Evolutionary conservation across 805 yeast species (phyloP).

Genomic region (Suhomyces sp.): DNA sequence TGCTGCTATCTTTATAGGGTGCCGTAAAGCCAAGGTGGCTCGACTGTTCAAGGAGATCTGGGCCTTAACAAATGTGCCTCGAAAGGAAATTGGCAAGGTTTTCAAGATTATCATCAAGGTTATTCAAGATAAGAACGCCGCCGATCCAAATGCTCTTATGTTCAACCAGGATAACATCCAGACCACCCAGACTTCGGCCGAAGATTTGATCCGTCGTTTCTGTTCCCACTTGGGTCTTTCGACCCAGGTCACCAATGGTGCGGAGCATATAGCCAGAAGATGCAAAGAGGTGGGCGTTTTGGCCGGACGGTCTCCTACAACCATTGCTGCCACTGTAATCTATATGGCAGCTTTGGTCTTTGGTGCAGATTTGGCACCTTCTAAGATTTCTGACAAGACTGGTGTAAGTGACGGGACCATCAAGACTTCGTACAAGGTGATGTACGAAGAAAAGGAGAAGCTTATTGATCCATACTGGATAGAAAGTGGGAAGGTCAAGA

Average conservation of each 20-base stretch:
- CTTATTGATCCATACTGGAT: constrained; percentile 79
- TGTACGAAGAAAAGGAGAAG: constrained; percentile 64
- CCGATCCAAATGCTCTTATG: constrained; percentile 40
- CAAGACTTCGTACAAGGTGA: constrained; percentile 81
- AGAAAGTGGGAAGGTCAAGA: constrained; percentile 58
- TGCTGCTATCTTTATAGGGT: constrained; percentile 90
- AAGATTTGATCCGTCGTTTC: constrained; percentile 91
- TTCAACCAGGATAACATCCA: constrained; percentile 50
- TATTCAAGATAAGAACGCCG: constrained; percentile 54
- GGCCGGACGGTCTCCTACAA: constrained; percentile 95
- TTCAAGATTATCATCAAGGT: constrained; percentile 72
- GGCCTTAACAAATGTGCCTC: constrained; percentile 90
- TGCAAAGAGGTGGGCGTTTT: constrained; percentile 90
- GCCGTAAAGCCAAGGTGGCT: constrained; percentile 90
- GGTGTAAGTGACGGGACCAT: constrained; percentile 98
- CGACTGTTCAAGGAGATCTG: constrained; percentile 95
- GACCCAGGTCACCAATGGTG: constrained; percentile 83
- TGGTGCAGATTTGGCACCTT: constrained; percentile 69
- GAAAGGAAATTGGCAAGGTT: constrained; percentile 91
- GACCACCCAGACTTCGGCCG: constrained; percentile 87
- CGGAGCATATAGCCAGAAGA: constrained; percentile 86
- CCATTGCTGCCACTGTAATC: constrained; percentile 96
- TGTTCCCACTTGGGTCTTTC: constrained; percentile 91
- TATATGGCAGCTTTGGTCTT: constrained; percentile 92
- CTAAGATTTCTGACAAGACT: constrained; percentile 83